phyloP scores from a whole-genome alignment of 192 early-diverging fungal genomes.

The Paraglomus brasilianum region DNA sequence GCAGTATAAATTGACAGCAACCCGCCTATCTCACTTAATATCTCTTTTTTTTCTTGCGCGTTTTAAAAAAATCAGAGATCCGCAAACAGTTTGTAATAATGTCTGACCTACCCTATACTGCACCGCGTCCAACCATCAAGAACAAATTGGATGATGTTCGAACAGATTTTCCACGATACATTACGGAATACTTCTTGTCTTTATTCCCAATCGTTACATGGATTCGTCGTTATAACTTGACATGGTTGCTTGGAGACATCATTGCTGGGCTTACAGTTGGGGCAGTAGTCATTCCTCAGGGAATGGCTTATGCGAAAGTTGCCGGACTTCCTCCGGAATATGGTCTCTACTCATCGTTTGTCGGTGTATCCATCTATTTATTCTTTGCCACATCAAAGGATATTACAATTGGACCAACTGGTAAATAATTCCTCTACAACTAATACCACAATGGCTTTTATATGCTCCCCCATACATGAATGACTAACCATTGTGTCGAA shows the following conservation, averaged over 20 bases:
- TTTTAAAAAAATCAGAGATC: too few relatives aligned
- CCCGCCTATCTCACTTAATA: too few relatives aligned
- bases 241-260: conserved; percentile 52
- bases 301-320: conserved; percentile 71
- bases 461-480: too few relatives aligned
- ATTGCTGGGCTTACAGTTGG: conserved; percentile 79
- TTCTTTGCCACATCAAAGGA: conserved; percentile 78
- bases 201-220: conserved; percentile 18
- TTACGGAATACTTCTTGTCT: conserved; percentile 7
- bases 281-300: conserved; percentile 73
- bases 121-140: too few relatives aligned
- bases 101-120: too few relatives aligned
- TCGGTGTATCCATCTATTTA: conserved; percentile 61
- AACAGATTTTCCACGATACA: neutral
- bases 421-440: too few relatives aligned
- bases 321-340: conserved; percentile 65
- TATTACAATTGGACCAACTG: conserved; percentile 71
- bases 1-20: too few relatives aligned
- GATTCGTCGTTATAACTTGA: conserved; percentile 34
- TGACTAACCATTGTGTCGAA: too few relatives aligned
- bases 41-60: too few relatives aligned
- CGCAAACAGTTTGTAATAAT: too few relatives aligned
- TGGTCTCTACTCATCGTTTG: conserved; percentile 73
- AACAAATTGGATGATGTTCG: too few relatives aligned
- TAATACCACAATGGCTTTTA: too few relatives aligned